Base-by-base conservation (phyloP, 495 filamentous ascomycete genomes). In the Talaromyces nanjingensis region DNA sequence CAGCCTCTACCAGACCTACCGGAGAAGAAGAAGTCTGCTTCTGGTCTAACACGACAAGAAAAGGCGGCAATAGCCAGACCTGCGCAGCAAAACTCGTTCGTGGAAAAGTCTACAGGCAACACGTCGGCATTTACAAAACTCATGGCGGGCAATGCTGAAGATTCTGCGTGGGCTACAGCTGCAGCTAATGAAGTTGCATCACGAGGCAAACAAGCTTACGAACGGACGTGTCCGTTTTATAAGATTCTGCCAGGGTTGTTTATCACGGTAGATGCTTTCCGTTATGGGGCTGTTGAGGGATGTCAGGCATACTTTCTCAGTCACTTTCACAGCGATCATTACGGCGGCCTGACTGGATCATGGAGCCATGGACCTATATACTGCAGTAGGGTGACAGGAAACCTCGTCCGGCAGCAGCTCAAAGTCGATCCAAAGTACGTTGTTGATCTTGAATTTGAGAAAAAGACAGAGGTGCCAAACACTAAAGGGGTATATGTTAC, bases 291-390 rank as follows among this genome's bases (percentile, higher is more conserved):
- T 4, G 89, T 99, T 0, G 84, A 96, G 72, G 92, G 91, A 0
- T 96, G 91, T 71, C 88, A 90, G 57, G 94, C 93, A 22, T 99
- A 99, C 72, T 99, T 99, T 69, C 83, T 99, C 27, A 96, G 91
- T 66, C 94, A 99, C 70, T 99, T 97, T 67, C 94, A 99, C 74
- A 96, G 90, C 65, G 94, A 99, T 70, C 94, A 99, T 69, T 99
- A 99, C 71, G 84, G 96, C 34, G 94, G 94, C 1, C 80, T 99
- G 4, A 93, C 89, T 24, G 86, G 88, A 9, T 90, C 82, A 54
- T 99, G 94, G 94, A 84, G 81, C 60, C 93, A 98, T 71, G 94
- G 94, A 0, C 93, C 92, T 2, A 98, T 99, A 42, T 99, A 96
- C 68, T 98, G 96, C 77, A 97, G 93, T 67, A 87, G 86, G 64